phyloP scores from a whole-genome alignment of 345 rosid genomes.

The Heritiera fomes region DNA sequence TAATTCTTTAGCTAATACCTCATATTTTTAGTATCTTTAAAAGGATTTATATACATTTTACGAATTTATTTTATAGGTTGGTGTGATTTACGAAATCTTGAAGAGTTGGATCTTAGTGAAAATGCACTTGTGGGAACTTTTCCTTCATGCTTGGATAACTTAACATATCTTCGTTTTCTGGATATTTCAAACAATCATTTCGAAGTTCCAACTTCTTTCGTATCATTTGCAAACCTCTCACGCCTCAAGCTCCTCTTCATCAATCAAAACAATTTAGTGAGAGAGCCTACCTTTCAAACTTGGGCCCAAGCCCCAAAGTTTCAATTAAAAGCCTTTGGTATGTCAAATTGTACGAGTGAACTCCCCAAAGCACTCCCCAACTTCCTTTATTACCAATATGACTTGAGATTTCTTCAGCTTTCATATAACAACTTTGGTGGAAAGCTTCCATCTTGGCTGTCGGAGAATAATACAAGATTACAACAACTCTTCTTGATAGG shows the following conservation, averaged over 20 bases:
- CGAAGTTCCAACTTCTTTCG: background rate
- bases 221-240: slow-evolving; percentile 24
- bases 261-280: background rate
- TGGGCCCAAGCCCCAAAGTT: background rate
- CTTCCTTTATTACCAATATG: slow-evolving; percentile 18
- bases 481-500: background rate
- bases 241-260: background rate
- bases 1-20: too few relatives aligned
- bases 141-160: background rate
- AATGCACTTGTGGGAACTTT: background rate
- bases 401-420: slow-evolving; percentile 7
- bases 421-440: background rate
- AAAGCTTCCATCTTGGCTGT: slow-evolving; percentile 27
- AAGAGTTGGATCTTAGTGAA: background rate
- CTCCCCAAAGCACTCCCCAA: slow-evolving; percentile 6
- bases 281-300: background rate
- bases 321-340: background rate
- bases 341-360: background rate
- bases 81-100: background rate
- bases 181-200: slow-evolving; percentile 16
- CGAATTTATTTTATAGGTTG: background rate
- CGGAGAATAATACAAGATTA: slow-evolving; percentile 30
- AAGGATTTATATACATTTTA: too few relatives aligned
- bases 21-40: too few relatives aligned
- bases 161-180: background rate